Conservation (phyloP, 2,329 filamentous ascomycete species). For the Nannizziopsis arthrosporioides region DNA sequence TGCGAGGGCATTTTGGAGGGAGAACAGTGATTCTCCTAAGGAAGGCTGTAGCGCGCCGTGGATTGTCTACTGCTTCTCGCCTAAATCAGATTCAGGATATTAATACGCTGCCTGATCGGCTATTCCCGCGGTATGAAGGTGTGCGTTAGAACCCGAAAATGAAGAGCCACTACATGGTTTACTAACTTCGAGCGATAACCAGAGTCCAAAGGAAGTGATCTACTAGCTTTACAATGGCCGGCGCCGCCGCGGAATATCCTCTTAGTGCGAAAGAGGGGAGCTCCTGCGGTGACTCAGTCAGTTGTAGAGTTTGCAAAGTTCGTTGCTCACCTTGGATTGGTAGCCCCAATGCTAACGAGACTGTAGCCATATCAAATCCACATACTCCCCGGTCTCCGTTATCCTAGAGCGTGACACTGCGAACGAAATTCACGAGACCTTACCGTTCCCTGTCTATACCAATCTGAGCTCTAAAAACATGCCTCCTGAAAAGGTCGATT, state of each 20-base stretch:
- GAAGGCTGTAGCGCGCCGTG: slow-evolving; percentile 17
- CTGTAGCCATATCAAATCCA: slow-evolving; percentile 59
- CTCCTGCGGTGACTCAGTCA: slow-evolving; percentile 43
- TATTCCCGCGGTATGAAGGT: slow-evolving; percentile 54
- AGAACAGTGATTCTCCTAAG: background rate
- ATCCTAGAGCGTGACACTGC: slow-evolving; percentile 73
- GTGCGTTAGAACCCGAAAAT: slow-evolving; percentile 24
- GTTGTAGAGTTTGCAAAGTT: slow-evolving; percentile 47
- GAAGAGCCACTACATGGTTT: background rate
- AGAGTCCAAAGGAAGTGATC: slow-evolving; percentile 48
- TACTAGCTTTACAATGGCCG: slow-evolving; percentile 57
- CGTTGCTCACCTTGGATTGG: background rate
- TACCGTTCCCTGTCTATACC: slow-evolving; percentile 63
- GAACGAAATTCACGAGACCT: slow-evolving; percentile 53
- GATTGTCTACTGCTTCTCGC: slow-evolving; percentile 33
- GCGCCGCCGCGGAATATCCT: slow-evolving; percentile 57
- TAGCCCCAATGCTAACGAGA: slow-evolving; percentile 27
- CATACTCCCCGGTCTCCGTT: slow-evolving; percentile 70
- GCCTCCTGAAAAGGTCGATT: slow-evolving; percentile 70
- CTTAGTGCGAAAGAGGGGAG: slow-evolving; percentile 55
- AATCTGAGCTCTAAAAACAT: slow-evolving; percentile 31
- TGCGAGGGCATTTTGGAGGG: background rate
- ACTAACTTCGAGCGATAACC: slow-evolving; percentile 4
- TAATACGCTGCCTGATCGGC: slow-evolving; percentile 37
- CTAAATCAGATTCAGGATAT: slow-evolving; percentile 37